Evolutionary conservation across 2,329 filamentous ascomycete genomes (phyloP).

Genomic region (Phialophora tarda): DNA sequence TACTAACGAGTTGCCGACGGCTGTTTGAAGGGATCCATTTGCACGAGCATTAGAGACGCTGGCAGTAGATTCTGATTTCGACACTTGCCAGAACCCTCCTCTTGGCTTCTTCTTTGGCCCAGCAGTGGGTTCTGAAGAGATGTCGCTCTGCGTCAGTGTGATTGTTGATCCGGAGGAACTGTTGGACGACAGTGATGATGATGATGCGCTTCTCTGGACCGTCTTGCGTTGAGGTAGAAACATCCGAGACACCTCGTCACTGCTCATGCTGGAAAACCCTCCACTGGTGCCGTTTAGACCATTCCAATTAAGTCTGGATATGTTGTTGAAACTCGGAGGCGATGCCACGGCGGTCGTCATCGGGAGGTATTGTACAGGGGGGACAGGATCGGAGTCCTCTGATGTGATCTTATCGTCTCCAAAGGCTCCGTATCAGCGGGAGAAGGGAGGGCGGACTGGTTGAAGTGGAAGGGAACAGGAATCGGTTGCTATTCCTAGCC

Average conservation of each 20-base stretch:
- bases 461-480: constrained; percentile 28
- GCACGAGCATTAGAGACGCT: constrained; percentile 66
- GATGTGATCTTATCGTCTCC: constrained; percentile 10
- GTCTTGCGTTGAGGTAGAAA: constrained; percentile 82
- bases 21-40: constrained; percentile 61
- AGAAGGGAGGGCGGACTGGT: constrained; percentile 8
- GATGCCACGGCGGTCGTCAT: constrained; percentile 71
- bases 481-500: constrained; percentile 26
- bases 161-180: constrained; percentile 61
- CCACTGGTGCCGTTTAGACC: constrained; percentile 63
- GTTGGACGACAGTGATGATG: constrained; percentile 74
- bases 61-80: constrained; percentile 69
- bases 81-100: constrained; percentile 66
- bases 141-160: constrained; percentile 39
- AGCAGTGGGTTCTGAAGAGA: constrained; percentile 47
- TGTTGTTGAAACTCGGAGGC: constrained; percentile 67
- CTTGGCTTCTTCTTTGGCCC: constrained; percentile 54
- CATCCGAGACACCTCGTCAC: constrained; percentile 85
- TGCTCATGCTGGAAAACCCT: constrained; percentile 72
- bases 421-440: not conserved
- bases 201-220: constrained; percentile 85
- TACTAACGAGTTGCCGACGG: constrained; percentile 30
- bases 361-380: constrained; percentile 24
- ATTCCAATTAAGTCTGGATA: constrained; percentile 67
- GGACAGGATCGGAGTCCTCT: not conserved